A percentile compares a stretch with the other conserved stretches of the same genome.
Conservation (phyloP, 306 rosid species). For the Malus orientalis region DNA sequence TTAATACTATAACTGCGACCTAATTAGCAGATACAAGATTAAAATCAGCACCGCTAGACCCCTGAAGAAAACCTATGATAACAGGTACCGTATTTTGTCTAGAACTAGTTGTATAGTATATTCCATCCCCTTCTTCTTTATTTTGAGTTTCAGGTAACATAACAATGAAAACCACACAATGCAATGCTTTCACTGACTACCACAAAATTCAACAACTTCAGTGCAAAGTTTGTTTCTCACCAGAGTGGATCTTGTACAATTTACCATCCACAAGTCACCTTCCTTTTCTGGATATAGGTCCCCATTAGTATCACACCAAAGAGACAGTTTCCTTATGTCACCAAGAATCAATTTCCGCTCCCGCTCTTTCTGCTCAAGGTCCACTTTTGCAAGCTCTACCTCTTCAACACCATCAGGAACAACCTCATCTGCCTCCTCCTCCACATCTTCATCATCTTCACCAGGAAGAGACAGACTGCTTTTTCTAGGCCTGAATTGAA, state of each 20-base stretch:
- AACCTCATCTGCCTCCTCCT: slow-evolving; percentile 95
- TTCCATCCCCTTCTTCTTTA: neutral
- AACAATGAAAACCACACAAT: neutral
- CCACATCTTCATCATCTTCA: slow-evolving; percentile 92
- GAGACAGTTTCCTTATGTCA: slow-evolving; percentile 74
- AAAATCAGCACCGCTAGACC: neutral
- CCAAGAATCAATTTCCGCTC: slow-evolving; percentile 76
- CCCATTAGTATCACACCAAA: slow-evolving; percentile 48
- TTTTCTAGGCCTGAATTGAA: slow-evolving; percentile 78
- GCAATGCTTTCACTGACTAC: neutral
- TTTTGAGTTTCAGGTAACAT: neutral
- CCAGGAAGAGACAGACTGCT: slow-evolving; percentile 73
- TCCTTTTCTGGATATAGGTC: slow-evolving; percentile 67
- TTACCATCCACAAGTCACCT: slow-evolving; percentile 84
- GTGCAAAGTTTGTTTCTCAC: slow-evolving; percentile 45
- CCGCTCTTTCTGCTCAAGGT: slow-evolving; percentile 76
- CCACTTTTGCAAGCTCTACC: slow-evolving; percentile 87
- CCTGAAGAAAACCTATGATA: neutral
- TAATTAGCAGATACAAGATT: neutral
- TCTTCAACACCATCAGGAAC: slow-evolving; percentile 99
- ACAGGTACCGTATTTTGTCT: neutral
- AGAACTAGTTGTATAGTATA: neutral
- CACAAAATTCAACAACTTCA: slow-evolving; percentile 10
- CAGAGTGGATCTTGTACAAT: slow-evolving; percentile 64
- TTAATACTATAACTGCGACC: neutral